Conservation (phyloP, 2,329 filamentous ascomycete species). For the Diaporthe vaccinii region DNA sequence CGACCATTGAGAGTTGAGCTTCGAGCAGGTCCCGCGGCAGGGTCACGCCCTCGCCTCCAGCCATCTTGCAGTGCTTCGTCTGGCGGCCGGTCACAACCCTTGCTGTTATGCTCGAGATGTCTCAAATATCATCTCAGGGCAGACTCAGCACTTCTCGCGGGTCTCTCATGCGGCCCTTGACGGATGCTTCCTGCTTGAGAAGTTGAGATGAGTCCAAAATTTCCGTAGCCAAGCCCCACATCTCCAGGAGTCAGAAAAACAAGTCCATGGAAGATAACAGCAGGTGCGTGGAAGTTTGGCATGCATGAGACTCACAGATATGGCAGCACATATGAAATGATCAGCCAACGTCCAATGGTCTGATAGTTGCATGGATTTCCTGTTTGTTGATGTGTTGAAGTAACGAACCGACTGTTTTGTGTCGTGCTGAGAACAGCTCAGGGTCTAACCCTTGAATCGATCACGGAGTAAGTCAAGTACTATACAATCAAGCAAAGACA, state of each 20-base stretch:
- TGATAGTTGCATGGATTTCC: too few species aligned
- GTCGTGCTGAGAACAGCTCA: not conserved
- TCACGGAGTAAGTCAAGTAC: not conserved
- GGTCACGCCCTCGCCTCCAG: not conserved
- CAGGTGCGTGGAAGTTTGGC: not conserved
- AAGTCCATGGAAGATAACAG: not conserved
- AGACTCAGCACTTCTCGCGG: not conserved
- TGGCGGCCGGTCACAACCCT: not conserved
- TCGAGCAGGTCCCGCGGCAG: constrained; percentile 36
- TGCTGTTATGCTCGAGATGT: not conserved
- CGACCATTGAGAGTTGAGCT: constrained; percentile 39
- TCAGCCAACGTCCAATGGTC: not conserved
- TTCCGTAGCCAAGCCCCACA: constrained; percentile 17
- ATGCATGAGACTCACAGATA: not conserved
- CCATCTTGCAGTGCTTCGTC: constrained; percentile 44
- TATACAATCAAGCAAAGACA: not conserved
- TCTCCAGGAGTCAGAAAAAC: not conserved
- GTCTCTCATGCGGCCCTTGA: not conserved
- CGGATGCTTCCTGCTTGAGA: not conserved
- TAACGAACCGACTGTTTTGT: not conserved
- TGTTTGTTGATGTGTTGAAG: not conserved
- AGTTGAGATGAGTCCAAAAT: constrained; percentile 19
- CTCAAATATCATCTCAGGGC: not conserved
- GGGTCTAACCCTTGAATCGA: not conserved
- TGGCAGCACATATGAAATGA: not conserved